phyloP scores from a whole-genome alignment of 139 green algal species.

The Micractinium conductrix region DNA sequence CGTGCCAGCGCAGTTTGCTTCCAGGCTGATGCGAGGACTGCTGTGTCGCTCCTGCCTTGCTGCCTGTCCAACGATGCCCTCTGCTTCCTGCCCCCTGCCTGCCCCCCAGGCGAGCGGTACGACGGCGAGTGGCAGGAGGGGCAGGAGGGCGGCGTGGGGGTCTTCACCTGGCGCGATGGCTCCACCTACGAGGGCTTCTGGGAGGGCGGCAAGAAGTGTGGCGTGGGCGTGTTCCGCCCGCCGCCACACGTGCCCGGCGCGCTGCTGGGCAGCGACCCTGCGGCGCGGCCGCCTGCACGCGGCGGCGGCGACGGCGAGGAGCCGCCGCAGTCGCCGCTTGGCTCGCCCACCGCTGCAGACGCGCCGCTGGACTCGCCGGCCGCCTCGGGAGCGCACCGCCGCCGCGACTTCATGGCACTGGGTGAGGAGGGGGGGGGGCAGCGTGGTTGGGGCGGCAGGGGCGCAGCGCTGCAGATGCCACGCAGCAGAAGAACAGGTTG shows the following conservation, averaged over 20 bases:
- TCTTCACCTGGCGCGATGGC: conserved; percentile 63
- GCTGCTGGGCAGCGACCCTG: neutral
- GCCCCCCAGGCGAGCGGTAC: conserved; percentile 57
- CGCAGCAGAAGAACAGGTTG: no score
- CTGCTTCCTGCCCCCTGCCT: neutral
- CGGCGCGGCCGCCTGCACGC: neutral
- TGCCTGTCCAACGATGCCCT: neutral
- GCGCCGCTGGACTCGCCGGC: conserved; percentile 18
- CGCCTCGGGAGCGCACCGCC: neutral
- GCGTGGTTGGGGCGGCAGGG: neutral
- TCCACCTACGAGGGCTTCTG: conserved; percentile 72
- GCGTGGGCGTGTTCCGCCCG: conserved; percentile 63
- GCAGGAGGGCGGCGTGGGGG: conserved; percentile 66
- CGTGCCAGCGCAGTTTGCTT: no score
- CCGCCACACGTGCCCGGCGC: conserved; percentile 13
- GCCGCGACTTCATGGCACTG: neutral
- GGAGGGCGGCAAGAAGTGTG: conserved; percentile 65
- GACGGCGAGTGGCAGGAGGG: conserved; percentile 79
- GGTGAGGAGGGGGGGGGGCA: neutral
- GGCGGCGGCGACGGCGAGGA: neutral
- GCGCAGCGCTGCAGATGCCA: neutral
- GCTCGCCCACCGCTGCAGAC: neutral
- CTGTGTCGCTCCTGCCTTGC: neutral
- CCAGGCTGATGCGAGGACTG: neutral
- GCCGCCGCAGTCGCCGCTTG: neutral